Evolutionary conservation across 331 rosid genomes (phyloP).

Genomic region (Malus hybrid): DNA sequence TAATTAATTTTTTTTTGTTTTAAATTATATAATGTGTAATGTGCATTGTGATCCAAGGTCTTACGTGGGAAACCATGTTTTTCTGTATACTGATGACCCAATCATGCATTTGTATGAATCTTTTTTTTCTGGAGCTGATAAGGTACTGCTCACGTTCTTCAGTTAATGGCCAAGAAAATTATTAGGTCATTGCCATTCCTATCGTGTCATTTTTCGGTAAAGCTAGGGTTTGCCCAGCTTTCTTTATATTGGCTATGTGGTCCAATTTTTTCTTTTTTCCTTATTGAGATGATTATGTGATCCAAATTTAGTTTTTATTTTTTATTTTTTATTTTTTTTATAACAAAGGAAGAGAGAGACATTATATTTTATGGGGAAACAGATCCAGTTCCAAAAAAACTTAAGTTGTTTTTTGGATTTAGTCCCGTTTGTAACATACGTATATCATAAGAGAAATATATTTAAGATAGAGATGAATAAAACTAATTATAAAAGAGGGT

Average conservation of each 20-base stretch:
- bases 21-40: not conserved
- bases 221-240: not conserved
- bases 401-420: no score
- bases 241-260: not conserved
- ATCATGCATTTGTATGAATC: not conserved
- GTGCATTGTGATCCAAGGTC: not conserved
- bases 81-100: not conserved
- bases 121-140: not conserved
- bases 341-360: no score
- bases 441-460: no score
- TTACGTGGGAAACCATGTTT: constrained; percentile 1
- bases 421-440: no score
- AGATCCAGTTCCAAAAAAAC: no score
- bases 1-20: not conserved
- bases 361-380: no score
- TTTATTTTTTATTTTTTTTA: no score
- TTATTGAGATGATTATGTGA: not conserved
- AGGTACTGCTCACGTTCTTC: not conserved
- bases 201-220: not conserved
- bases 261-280: not conserved
- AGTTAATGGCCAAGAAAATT: not conserved
- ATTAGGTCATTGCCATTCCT: not conserved
- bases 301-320: not conserved
- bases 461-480: no score
- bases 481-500: no score